Base-by-base conservation (phyloP, 306 rosid genomes). In the Cucurbita maxima region DNA sequence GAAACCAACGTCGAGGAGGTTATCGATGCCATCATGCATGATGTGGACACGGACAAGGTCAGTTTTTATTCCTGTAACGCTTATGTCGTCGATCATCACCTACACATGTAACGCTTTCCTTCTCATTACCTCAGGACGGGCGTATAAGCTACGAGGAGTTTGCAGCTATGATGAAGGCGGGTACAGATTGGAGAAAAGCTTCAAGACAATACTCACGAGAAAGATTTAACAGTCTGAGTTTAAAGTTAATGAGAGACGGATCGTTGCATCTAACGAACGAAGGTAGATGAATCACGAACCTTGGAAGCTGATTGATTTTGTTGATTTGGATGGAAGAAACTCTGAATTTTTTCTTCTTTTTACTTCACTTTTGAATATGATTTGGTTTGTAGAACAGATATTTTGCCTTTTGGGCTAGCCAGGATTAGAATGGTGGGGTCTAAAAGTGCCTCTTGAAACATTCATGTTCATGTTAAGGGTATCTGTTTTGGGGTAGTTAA, bases 121-220 rank as follows among this genome's bases (percentile, higher is more conserved):
- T 47, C 22, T 10, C 9, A 7, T 25, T 68, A 45, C 57, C 22
- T 61, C 81, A 93, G 98, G 98, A 93, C 72, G 97, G 94, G 43
- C 87, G 89, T 40, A 86, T 93, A 76, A 90, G 98, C 76, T 87
- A 84, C 7, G 98, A 90, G 13, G 98, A 93, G 82, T 93, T 93
- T 80, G 88, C 88, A 53, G 91, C 93, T 25, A 93, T 93, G 98
- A 93, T 93, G 98, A 93, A 87, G 79, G 85, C 98, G 0, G 98
- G 98, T 79, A 93, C 98, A 1, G 98, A 93, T 78, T 93, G 98
- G 98, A 90, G 98, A 86, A 93, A 93, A 73, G 98, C 96, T 10
- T 93, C 98, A 10, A 82, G 98, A 60, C 98, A 93, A 79, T 93
- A 93, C 69, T 93, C 98, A 2, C 89, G 98, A 81, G 98, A 93